Evolutionary conservation across 176 grass and related monocot species (phyloP), one percentile per base, ranked within the genome.

Genomic region (Elymus sibiricus): DNA sequence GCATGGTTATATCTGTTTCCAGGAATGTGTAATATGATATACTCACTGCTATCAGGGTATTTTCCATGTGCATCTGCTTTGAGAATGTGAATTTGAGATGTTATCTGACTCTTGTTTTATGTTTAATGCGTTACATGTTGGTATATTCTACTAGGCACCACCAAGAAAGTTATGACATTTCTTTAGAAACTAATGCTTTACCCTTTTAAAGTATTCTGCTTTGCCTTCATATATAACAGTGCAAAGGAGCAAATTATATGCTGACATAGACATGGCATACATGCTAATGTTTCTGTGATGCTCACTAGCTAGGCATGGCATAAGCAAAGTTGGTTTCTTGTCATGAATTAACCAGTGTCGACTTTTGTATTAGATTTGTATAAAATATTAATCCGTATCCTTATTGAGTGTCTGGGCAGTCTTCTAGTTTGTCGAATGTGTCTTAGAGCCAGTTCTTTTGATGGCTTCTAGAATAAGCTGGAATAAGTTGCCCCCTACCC

Each of bases 1-100:
- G 16, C 69, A 77, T 81, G 51, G 16, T 51, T 74, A 74, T 42
- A 76, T 83, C 9, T 55, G 15, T 77, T 88, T 77, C 46, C 25
- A 64, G 24, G 61, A 40, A 61, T 59, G 10, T 80, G 47, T 91
- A 69, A 76, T 80, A 8, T 22, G 47, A 12, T 39, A 35, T 37
- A 47, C 60, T 82, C 13, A 43, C 63, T 72, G 44, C 9, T 81
- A 47, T 26, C 28, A 55, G 42, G 27, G 35, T 64, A 43, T 42
- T 75, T 66, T 76, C 28, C 19, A 10, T 67, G 64, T 55, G 22
- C 11, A 13, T 78, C 24, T 67, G 14, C 61, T 87, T 58, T 25
- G 42, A 26, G 11, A 40, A 29, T 67, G 56, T 75, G 31, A 76
- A 75, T 75, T 65, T 53, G 21, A 80, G 44, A 76, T 87, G 68